Conservation (phyloP, 768 basidiomycete species). For the Psilocybe sp. region DNA sequence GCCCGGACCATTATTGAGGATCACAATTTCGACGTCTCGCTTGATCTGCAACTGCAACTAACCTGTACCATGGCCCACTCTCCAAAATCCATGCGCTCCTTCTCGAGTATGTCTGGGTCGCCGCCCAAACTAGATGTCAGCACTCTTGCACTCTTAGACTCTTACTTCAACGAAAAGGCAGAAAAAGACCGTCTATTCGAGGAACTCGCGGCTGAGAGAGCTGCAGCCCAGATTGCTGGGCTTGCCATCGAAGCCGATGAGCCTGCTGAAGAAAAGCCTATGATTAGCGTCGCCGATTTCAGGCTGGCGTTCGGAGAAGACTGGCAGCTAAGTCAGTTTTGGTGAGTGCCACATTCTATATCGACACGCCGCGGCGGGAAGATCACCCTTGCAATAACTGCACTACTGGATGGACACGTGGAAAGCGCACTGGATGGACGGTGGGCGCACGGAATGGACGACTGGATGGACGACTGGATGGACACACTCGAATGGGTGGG, state of each 20-base stretch:
- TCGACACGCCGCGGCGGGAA: neutral
- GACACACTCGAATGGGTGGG: too few relatives aligned
- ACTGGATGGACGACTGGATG: too few relatives aligned
- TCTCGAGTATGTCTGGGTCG: slow-evolving; percentile 27
- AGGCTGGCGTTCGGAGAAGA: slow-evolving; percentile 42
- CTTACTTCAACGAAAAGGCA: slow-evolving; percentile 35
- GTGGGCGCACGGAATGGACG: too few relatives aligned
- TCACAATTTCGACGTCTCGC: too few relatives aligned
- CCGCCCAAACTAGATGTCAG: slow-evolving; percentile 33
- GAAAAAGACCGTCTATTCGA: slow-evolving; percentile 42
- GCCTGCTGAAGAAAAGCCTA: slow-evolving; percentile 26
- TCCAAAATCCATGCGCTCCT: slow-evolving; percentile 24
- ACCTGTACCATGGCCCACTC: slow-evolving; percentile 7
- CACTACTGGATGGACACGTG: neutral
- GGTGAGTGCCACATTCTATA: slow-evolving; percentile 29
- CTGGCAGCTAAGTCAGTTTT: slow-evolving; percentile 52
- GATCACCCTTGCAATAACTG: neutral
- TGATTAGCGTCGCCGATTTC: slow-evolving; percentile 44
- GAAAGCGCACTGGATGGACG: too few relatives aligned
- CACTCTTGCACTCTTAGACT: slow-evolving; percentile 39
- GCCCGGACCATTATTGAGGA: too few relatives aligned
- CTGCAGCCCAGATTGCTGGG: slow-evolving; percentile 31
- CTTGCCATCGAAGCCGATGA: slow-evolving; percentile 24
- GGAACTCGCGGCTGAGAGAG: slow-evolving; percentile 32
- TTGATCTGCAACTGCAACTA: neutral